Conservation (phyloP, 31 red algal species). For the Asparagopsis taxiformis region DNA sequence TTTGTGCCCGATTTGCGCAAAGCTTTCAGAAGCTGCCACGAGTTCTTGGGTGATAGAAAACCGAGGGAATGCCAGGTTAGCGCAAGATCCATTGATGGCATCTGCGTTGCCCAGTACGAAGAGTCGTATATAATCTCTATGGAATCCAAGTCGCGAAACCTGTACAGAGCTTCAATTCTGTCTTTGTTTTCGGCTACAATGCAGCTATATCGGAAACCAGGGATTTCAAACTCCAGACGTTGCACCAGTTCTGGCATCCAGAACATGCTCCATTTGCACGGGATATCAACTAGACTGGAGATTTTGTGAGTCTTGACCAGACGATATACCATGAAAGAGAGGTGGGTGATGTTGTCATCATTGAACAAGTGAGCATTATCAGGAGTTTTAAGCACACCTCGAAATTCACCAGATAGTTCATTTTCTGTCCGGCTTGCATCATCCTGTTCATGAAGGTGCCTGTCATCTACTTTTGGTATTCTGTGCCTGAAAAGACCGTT, state of each 20-base stretch:
- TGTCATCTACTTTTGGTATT: too few species aligned
- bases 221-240: constrained; percentile 63
- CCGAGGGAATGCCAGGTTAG: constrained; percentile 63
- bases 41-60: constrained; percentile 34
- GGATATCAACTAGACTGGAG: constrained; percentile 51
- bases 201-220: constrained; percentile 65
- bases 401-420: constrained; percentile 26
- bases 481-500: too few species aligned
- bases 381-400: constrained; percentile 27
- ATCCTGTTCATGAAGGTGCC: neutral
- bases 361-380: constrained; percentile 43
- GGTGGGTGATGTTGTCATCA: constrained; percentile 54
- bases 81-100: constrained; percentile 39
- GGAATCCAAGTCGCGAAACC: constrained; percentile 29
- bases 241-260: constrained; percentile 77
- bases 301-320: constrained; percentile 60
- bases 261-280: constrained; percentile 41
- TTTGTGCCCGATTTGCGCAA: constrained; percentile 33
- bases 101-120: constrained; percentile 42
- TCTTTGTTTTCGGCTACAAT: constrained; percentile 44
- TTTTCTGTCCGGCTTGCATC: neutral
- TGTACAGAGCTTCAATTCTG: constrained; percentile 21
- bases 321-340: constrained; percentile 71
- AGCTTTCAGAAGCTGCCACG: constrained; percentile 49
- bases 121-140: constrained; percentile 24